phyloP scores from a whole-genome alignment of 805 yeast genomes.

The Gaillardinia entomophila region DNA sequence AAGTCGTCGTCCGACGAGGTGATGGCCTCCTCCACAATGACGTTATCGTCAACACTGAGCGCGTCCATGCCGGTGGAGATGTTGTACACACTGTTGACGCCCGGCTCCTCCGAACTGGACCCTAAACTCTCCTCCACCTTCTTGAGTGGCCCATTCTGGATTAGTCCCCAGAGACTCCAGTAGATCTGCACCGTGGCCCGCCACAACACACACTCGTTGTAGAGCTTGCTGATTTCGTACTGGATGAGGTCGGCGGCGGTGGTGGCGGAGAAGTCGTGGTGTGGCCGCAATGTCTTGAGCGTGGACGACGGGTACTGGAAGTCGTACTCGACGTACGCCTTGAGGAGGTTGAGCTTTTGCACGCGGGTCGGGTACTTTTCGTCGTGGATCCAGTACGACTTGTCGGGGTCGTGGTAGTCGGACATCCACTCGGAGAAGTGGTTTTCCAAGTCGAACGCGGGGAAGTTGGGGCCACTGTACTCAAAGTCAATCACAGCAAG shows the following conservation, averaged over 20 bases:
- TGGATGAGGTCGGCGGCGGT: constrained; percentile 25
- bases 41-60: constrained; percentile 17
- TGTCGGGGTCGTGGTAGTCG: constrained; percentile 66
- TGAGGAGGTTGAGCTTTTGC: constrained; percentile 65
- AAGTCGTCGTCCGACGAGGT: constrained; percentile 55
- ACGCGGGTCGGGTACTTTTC: constrained; percentile 60
- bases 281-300: constrained; percentile 13
- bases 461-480: constrained; percentile 85
- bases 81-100: constrained; percentile 35
- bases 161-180: constrained; percentile 92
- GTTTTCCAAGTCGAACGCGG: constrained; percentile 87
- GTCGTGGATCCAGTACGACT: constrained; percentile 46
- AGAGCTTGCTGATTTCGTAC: constrained; percentile 44
- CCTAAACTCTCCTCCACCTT: constrained; percentile 10
- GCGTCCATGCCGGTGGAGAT: constrained; percentile 49
- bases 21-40: constrained; percentile 26
- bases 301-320: constrained; percentile 32
- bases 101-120: constrained; percentile 22
- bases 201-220: constrained; percentile 70
- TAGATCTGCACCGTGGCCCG: constrained; percentile 69
- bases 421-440: constrained; percentile 98
- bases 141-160: constrained; percentile 56
- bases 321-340: constrained; percentile 70
- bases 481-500: constrained; percentile 95
- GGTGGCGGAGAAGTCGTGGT: constrained; percentile 3